Conservation (phyloP, 78 protist species). For the Dictyostelium discoideum region dicty_2.7 NC_007088.5:4722501-4723000, state of each 20-base stretch:
- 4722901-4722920: slow-evolving; percentile 82
- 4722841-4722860: slow-evolving; percentile 52
- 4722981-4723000: slow-evolving; percentile 76
- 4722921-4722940: slow-evolving; percentile 70
- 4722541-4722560: slow-evolving; percentile 63
- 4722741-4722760: slow-evolving; percentile 84
- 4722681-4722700: slow-evolving; percentile 56
- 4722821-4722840: slow-evolving; percentile 89
- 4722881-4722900: slow-evolving; percentile 77
- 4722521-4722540: slow-evolving; percentile 87
- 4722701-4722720: not conserved
- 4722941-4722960: slow-evolving; percentile 73
- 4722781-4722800: slow-evolving; percentile 87
- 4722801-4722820: slow-evolving; percentile 92
- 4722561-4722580: slow-evolving; percentile 92
- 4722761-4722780: slow-evolving; percentile 85
- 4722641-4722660: slow-evolving; percentile 90
- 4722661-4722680: slow-evolving; percentile 50
- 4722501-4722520: slow-evolving; percentile 92
- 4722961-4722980: slow-evolving; percentile 48
- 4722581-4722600: slow-evolving; percentile 86
- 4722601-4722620: slow-evolving; percentile 84
- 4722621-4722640: not conserved
- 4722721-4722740: not conserved
- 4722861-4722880: slow-evolving; percentile 78